A percentile compares a stretch with the other conserved stretches of the same genome.
Evolutionary conservation across 1,284 basidiomycete genomes (phyloP).

Genomic region (Ceratobasidium papillatum): DNA sequence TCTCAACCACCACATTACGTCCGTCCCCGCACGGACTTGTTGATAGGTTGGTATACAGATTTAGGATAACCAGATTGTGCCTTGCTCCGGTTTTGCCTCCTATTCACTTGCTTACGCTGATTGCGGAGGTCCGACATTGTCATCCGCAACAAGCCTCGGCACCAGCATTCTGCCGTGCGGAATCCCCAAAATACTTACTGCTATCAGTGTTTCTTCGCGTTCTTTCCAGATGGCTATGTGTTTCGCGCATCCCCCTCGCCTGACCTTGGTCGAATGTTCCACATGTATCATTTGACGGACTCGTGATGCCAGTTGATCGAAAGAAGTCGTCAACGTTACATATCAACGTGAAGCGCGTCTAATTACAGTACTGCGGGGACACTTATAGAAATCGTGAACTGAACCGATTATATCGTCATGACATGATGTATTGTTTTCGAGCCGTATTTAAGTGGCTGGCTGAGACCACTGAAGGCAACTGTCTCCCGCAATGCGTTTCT

Average conservation of each 20-base stretch:
- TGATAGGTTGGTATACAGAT: not conserved
- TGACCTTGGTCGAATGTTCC: slow-evolving; percentile 13
- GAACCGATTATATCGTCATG: not conserved
- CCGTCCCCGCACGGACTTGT: slow-evolving; percentile 15
- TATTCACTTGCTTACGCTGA: not conserved
- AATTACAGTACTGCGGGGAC: not conserved
- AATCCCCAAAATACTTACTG: not conserved
- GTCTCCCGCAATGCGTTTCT: slow-evolving; percentile 1
- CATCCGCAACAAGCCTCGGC: not conserved
- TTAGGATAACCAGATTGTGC: not conserved
- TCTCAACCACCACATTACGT: not conserved
- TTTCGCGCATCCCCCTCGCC: not conserved
- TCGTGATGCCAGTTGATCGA: not conserved
- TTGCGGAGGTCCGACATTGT: not conserved
- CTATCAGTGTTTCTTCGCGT: not conserved
- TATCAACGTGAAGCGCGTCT: not conserved
- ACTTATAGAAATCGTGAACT: not conserved
- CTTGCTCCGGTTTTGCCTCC: not conserved
- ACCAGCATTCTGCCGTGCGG: not conserved
- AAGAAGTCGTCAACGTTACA: slow-evolving; percentile 11
- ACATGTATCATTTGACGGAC: slow-evolving; percentile 2
- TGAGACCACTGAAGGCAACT: not conserved
- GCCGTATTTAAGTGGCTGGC: not conserved
- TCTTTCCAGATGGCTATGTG: not conserved
- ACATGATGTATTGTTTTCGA: not conserved